Base-by-base conservation (phyloP, 495 filamentous ascomycete species). In the Evernia prunastri region DNA sequence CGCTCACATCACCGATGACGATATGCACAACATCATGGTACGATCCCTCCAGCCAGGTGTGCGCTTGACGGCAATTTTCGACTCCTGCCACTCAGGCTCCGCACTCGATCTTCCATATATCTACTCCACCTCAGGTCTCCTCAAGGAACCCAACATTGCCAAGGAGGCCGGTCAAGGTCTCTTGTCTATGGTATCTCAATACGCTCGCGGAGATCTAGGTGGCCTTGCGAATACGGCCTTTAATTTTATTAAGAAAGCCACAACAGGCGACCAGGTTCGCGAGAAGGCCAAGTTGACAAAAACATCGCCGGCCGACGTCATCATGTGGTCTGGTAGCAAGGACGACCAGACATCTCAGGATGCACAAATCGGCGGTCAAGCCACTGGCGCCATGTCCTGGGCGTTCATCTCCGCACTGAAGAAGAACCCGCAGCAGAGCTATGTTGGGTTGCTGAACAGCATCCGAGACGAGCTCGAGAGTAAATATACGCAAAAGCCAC, bases 21-120 rank as follows among this genome's bases (percentile, higher is more conserved):
- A 97, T 77, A 96, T 98, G 91, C 94, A 98, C 73, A 82, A 89
- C 60, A 97, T 97, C 73, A 95, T 98, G 92, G 94, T 98, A 57
- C 79, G 78, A 53, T 85, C 90, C 12, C 80, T 98, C 18, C 82
- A 82, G 67, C 81, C 89, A 15, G 94, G 94, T 63, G 93, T 96
- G 29, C 87, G 94, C 40, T 80, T 98, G 59, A 98, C 94, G 2
- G 94, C 94, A 51, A 97, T 98, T 74, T 98, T 98, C 79, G 94
- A 98, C 77, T 96, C 92, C n/a, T 98, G 94, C 78, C 94, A 98
- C 76, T 96, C 92, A 5, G 94, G 94, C 67, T 96, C 94, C 11
- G 94, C 92, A 10, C 82, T 98, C 70, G 94, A 98, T 72, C 83
- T 98, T 35, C 94, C 94, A 39, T 98, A 97, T 78, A 88, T 98